Percentiles rank a stretch among this genome's conserved stretches.
phyloP scores from a whole-genome alignment of 352 stramenopile species.

The Pythium monospermum region DNA sequence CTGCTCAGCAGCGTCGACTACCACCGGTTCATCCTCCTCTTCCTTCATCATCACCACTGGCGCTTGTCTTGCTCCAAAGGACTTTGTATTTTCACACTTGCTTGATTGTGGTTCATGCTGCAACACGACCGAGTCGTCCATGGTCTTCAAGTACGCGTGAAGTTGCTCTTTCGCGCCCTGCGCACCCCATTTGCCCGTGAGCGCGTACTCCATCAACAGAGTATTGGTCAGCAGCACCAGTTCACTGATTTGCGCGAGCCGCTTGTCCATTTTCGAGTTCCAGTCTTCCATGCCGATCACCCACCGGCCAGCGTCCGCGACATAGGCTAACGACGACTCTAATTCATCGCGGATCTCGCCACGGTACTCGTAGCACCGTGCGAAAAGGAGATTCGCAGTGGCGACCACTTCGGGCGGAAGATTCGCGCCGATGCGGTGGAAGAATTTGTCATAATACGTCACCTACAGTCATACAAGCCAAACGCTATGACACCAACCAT shows the following conservation, averaged over 20 bases:
- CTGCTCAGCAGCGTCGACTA: neutral
- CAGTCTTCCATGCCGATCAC: slow-evolving; percentile 78
- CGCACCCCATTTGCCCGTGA: slow-evolving; percentile 53
- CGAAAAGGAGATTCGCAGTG: slow-evolving; percentile 53
- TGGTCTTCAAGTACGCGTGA: slow-evolving; percentile 56
- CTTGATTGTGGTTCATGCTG: slow-evolving; percentile 27
- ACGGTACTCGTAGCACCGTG: slow-evolving; percentile 79
- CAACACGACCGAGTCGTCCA: slow-evolving; percentile 58
- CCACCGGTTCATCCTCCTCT: no score
- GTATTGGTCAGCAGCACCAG: slow-evolving; percentile 77
- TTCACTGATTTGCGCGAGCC: slow-evolving; percentile 71
- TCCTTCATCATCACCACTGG: no score
- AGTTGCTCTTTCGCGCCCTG: slow-evolving; percentile 56
- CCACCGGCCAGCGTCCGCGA: slow-evolving; percentile 50
- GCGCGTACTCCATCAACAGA: slow-evolving; percentile 62
- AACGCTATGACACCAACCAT: neutral
- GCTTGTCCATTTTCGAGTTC: slow-evolving; percentile 87
- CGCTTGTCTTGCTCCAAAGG: neutral
- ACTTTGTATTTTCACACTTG: neutral
- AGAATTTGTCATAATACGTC: slow-evolving; percentile 82
- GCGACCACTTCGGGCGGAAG: slow-evolving; percentile 52
- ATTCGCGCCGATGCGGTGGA: slow-evolving; percentile 60
- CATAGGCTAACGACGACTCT: slow-evolving; percentile 43
- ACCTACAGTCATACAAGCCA: slow-evolving; percentile 39
- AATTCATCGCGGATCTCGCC: slow-evolving; percentile 79